phyloP scores from a whole-genome alignment of 1,284 basidiomycete genomes.

The Phellinidium pouzarii region DNA sequence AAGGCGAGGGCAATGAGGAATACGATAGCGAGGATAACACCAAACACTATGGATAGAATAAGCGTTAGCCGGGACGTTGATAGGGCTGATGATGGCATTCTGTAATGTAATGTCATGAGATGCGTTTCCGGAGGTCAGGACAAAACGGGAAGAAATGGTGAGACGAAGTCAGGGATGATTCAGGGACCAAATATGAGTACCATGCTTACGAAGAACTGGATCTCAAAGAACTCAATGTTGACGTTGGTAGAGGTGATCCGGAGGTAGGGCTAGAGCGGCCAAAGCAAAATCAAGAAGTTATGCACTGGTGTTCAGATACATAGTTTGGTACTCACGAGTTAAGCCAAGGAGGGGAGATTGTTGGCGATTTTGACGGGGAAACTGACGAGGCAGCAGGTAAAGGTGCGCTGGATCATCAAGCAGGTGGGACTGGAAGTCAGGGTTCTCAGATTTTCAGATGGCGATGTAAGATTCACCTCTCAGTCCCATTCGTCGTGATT shows the following conservation, averaged over 20 bases:
- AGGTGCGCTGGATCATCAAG: no score
- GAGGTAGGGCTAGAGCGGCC: not conserved
- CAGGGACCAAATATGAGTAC: not conserved
- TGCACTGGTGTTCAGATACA: not conserved
- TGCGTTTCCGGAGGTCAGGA: not conserved
- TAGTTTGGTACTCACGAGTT: constrained; percentile 1
- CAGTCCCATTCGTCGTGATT: constrained; percentile 20
- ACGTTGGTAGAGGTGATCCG: not conserved
- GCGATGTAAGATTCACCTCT: constrained; percentile 6
- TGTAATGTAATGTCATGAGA: not conserved
- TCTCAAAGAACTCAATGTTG: not conserved
- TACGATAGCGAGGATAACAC: constrained; percentile 5
- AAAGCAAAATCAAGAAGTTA: not conserved
- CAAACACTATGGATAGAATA: constrained; percentile 14
- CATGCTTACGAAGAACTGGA: constrained; percentile 4
- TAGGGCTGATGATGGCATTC: no score
- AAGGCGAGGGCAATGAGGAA: not conserved
- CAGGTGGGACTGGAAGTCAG: no score
- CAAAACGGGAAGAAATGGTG: not conserved
- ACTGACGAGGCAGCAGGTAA: constrained; percentile 4
- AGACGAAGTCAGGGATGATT: not conserved
- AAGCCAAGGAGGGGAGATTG: constrained; percentile 15
- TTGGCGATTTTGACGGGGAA: constrained; percentile 7
- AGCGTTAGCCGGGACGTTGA: constrained; percentile 3
- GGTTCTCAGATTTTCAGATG: no score